phyloP scores from a whole-genome alignment of 1,284 basidiomycete genomes.

The Rhodotorula sp. region DNA sequence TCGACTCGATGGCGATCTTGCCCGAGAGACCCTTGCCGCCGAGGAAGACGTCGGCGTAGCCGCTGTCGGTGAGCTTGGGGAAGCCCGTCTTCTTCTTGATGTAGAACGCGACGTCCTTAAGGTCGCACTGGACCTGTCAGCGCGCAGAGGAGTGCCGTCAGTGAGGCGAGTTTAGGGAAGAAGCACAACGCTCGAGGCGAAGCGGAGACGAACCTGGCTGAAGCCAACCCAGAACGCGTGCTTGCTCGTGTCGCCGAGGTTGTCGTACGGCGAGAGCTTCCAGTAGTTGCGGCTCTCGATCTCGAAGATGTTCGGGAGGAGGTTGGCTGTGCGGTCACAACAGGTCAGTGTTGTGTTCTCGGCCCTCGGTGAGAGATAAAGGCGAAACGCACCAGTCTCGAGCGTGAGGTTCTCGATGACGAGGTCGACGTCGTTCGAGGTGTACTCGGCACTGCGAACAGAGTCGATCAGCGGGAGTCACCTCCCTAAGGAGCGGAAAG shows the following conservation, averaged over 20 bases:
- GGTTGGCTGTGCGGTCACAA: conserved; percentile 61
- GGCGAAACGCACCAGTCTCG: conserved; percentile 51
- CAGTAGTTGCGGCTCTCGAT: conserved; percentile 80
- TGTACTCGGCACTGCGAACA: conserved; percentile 67
- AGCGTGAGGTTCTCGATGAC: conserved; percentile 92
- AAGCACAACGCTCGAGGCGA: neutral
- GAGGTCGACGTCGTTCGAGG: conserved; percentile 79
- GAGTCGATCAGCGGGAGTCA: neutral
- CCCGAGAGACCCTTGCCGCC: conserved; percentile 68
- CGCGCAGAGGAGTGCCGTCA: conserved; percentile 49
- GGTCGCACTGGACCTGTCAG: conserved; percentile 88
- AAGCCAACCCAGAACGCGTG: conserved; percentile 38
- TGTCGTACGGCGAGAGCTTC: conserved; percentile 73
- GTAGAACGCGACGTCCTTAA: conserved; percentile 85
- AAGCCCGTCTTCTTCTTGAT: conserved; percentile 60
- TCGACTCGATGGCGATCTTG: conserved; percentile 56
- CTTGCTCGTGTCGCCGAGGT: conserved; percentile 54
- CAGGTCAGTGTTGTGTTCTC: neutral
- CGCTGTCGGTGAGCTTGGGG: conserved; percentile 81
- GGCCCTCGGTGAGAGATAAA: too few species aligned
- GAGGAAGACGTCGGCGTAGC: conserved; percentile 84
- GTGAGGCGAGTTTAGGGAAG: neutral
- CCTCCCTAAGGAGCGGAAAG: neutral
- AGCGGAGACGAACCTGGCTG: neutral
- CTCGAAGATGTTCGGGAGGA: conserved; percentile 73